phyloP scores from a whole-genome alignment of 208 protist species.

The Leishmania martiniquensis region DNA sequence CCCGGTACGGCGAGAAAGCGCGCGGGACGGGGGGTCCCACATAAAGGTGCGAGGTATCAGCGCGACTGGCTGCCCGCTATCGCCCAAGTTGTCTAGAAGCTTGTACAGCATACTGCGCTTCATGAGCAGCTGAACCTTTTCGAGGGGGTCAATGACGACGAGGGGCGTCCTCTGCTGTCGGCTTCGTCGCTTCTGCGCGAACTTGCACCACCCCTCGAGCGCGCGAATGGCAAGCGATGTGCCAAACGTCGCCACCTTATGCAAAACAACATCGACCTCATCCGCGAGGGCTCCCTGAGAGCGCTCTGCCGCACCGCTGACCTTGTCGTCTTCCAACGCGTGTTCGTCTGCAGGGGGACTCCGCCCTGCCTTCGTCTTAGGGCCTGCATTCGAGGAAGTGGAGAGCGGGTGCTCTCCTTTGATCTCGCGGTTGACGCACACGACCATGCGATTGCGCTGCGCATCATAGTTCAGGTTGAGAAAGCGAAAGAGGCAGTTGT shows the following conservation, averaged over 20 bases:
- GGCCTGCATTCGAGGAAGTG: too few species aligned
- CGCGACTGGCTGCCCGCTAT: conserved; percentile 24
- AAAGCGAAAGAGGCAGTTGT: conserved; percentile 40
- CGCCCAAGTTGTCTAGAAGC: conserved; percentile 42
- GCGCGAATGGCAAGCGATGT: conserved; percentile 37
- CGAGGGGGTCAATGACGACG: conserved; percentile 67
- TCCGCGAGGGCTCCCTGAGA: conserved; percentile 7
- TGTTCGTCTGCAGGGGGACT: conserved; percentile 4
- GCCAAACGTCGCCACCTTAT: conserved; percentile 79
- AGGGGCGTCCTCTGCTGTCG: conserved; percentile 33
- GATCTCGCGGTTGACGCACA: conserved; percentile 17
- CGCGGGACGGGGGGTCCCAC: conserved; percentile 32
- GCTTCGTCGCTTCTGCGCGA: conserved; percentile 19
- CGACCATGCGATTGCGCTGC: conserved; percentile 36
- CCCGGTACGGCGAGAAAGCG: background rate
- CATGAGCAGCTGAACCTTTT: conserved; percentile 54
- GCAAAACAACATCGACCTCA: conserved; percentile 72
- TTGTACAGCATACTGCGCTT: conserved; percentile 52
- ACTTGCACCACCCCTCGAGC: conserved; percentile 51
- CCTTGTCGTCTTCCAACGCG: background rate
- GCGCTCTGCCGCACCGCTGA: conserved; percentile 1
- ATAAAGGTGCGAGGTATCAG: conserved; percentile 65
- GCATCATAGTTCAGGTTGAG: conserved; percentile 63
- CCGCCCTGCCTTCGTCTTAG: background rate
- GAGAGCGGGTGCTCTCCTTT: conserved; percentile 6